phyloP scores from a whole-genome alignment of 805 yeast species.

The Lachancea mirantina region DNA sequence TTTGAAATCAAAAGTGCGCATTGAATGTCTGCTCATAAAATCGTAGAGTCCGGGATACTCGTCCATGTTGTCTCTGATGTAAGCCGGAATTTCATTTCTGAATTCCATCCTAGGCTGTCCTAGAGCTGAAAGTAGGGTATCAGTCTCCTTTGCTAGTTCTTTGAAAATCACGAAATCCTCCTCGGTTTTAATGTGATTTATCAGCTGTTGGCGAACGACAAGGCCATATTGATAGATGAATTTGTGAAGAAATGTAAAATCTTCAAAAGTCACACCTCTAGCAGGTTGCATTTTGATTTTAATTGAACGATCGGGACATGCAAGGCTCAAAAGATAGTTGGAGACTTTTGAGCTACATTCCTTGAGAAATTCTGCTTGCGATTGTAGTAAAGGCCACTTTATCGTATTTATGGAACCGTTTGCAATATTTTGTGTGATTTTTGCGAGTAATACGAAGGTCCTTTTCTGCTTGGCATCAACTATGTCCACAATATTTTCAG shows the following conservation, averaged over 20 bases:
- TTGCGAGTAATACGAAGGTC: constrained; percentile 70
- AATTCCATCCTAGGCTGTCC: constrained; percentile 56
- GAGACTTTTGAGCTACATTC: constrained; percentile 35
- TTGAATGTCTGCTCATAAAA: constrained; percentile 62
- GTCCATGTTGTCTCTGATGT: constrained; percentile 43
- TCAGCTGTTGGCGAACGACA: constrained; percentile 26
- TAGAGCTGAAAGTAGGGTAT: constrained; percentile 38
- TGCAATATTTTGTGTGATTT: constrained; percentile 78
- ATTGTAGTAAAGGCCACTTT: constrained; percentile 53
- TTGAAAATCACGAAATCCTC: constrained; percentile 19
- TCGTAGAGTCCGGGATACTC: constrained; percentile 53
- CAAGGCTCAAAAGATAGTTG: constrained; percentile 35
- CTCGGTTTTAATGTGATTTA: constrained; percentile 12
- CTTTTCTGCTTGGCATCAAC: constrained; percentile 44
- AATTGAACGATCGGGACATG: constrained; percentile 20
- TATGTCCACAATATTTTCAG: constrained; percentile 35
- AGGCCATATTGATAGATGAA: constrained; percentile 46
- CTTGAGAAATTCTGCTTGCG: constrained; percentile 36
- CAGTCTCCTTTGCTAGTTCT: constrained; percentile 37
- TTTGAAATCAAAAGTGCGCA: constrained; percentile 42
- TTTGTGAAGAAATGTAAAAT: constrained; percentile 39
- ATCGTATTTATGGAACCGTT: constrained; percentile 64
- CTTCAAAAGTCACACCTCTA: constrained; percentile 20
- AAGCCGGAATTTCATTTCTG: constrained; percentile 50
- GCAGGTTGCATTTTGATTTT: constrained; percentile 18